These are phyloP conservation scores for Fusarium hostae DNA, from an alignment of 2,329 filamentous ascomycete genomes.

Conservation along the genomic window DNA sequence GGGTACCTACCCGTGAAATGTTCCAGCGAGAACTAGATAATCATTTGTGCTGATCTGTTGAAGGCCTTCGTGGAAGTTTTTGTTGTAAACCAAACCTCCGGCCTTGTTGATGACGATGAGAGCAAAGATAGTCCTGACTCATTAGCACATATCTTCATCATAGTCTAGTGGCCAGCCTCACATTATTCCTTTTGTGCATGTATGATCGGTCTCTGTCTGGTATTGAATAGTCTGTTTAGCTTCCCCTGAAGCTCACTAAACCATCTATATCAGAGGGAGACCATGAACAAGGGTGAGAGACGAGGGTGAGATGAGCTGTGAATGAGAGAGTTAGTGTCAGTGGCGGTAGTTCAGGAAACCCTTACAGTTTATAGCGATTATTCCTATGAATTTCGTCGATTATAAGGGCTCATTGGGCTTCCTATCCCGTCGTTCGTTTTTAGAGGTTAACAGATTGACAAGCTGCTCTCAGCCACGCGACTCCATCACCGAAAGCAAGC, in stretches of 20 bases:
- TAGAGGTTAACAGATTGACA: constrained; percentile 31
- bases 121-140: constrained; percentile 85
- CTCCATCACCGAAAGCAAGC: constrained; percentile 23
- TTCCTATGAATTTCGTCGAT: background rate
- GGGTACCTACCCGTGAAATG: constrained; percentile 83
- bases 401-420: background rate
- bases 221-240: constrained; percentile 13
- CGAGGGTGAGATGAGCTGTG: constrained; percentile 24
- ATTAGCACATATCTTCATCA: background rate
- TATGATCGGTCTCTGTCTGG: constrained; percentile 13
- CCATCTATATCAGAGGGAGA: constrained; percentile 32
- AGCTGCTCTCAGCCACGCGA: constrained; percentile 34
- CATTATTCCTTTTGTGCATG: constrained; percentile 31
- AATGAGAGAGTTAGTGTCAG: background rate
- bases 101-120: constrained; percentile 99
- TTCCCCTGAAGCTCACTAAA: constrained; percentile 38
- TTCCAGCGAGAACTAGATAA: constrained; percentile 95
- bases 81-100: constrained; percentile 94
- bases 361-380: constrained; percentile 4
- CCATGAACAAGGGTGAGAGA: constrained; percentile 36
- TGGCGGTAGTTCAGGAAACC: background rate
- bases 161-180: background rate
- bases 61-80: constrained; percentile 87
- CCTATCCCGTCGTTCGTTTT: background rate
- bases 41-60: constrained; percentile 94